These are phyloP conservation scores for Tricholoma sp. DNA, from an alignment of 768 basidiomycete genomes.

Conservation along the genomic window DNA sequence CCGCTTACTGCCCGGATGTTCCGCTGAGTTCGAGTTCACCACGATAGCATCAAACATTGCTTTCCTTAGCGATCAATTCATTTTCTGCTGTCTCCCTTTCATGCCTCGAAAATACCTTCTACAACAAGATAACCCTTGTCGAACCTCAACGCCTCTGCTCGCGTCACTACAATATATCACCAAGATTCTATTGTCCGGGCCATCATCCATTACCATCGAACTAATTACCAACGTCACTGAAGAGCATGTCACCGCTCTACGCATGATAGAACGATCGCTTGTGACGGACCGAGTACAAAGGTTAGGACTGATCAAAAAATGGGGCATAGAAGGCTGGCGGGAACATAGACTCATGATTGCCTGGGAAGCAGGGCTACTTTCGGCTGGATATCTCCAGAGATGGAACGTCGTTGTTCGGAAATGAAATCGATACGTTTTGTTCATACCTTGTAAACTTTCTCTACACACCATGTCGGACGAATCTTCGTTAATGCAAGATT, in stretches of 20 bases:
- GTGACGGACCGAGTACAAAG: constrained; percentile 22
- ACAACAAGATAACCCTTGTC: constrained; percentile 4
- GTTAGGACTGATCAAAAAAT: constrained; percentile 22
- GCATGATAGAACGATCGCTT: constrained; percentile 19
- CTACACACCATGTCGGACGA: not conserved
- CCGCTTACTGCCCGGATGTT: constrained; percentile 11
- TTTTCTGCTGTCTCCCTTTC: constrained; percentile 42
- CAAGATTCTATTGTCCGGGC: constrained; percentile 25
- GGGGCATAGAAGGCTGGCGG: constrained; percentile 36
- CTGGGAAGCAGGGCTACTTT: constrained; percentile 50
- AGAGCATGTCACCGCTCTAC: constrained; percentile 23
- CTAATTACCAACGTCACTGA: constrained; percentile 36
- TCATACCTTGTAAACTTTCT: not conserved
- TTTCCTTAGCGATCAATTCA: constrained; percentile 29
- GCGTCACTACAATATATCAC: constrained; percentile 32
- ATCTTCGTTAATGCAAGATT: too few relatives aligned
- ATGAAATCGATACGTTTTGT: constrained; percentile 1
- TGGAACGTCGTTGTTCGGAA: constrained; percentile 39
- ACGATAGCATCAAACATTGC: constrained; percentile 31
- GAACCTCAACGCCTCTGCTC: constrained; percentile 34
- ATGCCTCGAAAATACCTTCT: constrained; percentile 22
- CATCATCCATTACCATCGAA: constrained; percentile 23
- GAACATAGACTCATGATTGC: constrained; percentile 39
- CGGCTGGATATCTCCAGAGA: constrained; percentile 36
- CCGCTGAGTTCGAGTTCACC: constrained; percentile 26